Conservation (phyloP, 805 yeast species). For the Kuraishia piskuri region DNA sequence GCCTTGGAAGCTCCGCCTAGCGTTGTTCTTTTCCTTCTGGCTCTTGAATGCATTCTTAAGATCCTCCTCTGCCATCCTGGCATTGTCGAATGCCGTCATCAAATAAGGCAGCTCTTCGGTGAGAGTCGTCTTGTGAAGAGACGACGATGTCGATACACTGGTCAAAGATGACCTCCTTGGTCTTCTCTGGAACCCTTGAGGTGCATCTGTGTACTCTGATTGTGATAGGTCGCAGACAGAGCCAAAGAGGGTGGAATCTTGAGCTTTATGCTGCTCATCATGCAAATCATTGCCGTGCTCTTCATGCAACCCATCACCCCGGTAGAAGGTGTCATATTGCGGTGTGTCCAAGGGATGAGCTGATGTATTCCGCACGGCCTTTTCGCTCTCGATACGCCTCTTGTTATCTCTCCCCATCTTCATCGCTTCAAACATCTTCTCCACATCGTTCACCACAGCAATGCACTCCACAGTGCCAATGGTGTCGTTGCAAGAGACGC, state of each 20-base stretch:
- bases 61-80: constrained; percentile 49
- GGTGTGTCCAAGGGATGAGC: constrained; percentile 4
- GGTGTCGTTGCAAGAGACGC: constrained; percentile 44
- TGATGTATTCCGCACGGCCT: not conserved
- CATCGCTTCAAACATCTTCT: constrained; percentile 61
- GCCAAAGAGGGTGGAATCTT: not conserved
- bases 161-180: constrained; percentile 6
- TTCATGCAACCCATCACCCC: not conserved
- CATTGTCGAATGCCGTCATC: constrained; percentile 59
- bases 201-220: not conserved
- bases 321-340: not conserved
- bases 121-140: constrained; percentile 43
- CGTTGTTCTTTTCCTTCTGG: not conserved
- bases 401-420: constrained; percentile 10
- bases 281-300: too few species aligned
- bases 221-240: not conserved
- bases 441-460: constrained; percentile 60
- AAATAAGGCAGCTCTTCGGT: constrained; percentile 59
- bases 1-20: not conserved
- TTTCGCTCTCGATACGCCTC: constrained; percentile 1
- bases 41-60: not conserved
- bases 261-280: not conserved
- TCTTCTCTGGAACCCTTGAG: constrained; percentile 8
- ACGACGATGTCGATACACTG: constrained; percentile 21
- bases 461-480: constrained; percentile 58